Percentiles rank a stretch among this genome's conserved stretches.
phyloP scores from a whole-genome alignment of 2,329 filamentous ascomycete genomes.

The Alternaria infectoria region DNA sequence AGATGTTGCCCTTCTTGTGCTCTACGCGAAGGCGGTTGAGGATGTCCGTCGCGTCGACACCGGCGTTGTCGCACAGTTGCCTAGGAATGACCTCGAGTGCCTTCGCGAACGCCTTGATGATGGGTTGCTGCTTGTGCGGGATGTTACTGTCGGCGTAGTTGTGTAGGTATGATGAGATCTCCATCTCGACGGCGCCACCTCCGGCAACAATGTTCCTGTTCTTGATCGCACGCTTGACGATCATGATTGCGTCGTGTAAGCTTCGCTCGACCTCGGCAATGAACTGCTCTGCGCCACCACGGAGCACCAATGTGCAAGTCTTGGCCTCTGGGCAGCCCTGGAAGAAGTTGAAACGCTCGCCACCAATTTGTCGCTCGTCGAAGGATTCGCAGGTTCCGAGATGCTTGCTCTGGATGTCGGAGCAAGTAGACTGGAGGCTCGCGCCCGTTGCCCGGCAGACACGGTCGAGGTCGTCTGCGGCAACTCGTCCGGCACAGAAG shows the following conservation, averaged over 20 bases:
- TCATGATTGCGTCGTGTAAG: constrained; percentile 99
- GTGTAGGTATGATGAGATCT: constrained; percentile 92
- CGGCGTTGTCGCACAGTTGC: constrained; percentile 97
- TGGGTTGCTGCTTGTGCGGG: constrained; percentile 91
- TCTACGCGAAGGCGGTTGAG: constrained; percentile 95
- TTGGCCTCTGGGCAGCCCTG: constrained; percentile 93
- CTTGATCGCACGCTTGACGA: constrained; percentile 96
- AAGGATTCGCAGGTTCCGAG: constrained; percentile 89
- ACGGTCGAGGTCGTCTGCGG: constrained; percentile 91
- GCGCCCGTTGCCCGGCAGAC: constrained; percentile 94
- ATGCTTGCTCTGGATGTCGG: constrained; percentile 87
- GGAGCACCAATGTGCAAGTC: constrained; percentile 94
- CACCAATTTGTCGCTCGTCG: constrained; percentile 95
- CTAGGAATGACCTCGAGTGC: constrained; percentile 95
- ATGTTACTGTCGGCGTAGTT: constrained; percentile 91
- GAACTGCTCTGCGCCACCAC: constrained; percentile 97
- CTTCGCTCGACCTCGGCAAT: constrained; percentile 98
- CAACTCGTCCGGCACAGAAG: constrained; percentile 95
- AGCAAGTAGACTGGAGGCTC: constrained; percentile 93
- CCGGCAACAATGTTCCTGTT: constrained; percentile 95
- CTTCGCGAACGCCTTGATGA: constrained; percentile 98
- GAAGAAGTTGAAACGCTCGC: constrained; percentile 98
- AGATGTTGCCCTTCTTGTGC: constrained; percentile 89
- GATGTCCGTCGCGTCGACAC: constrained; percentile 97
- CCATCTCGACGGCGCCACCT: constrained; percentile 95